Base-by-base conservation (phyloP, 2,329 filamentous ascomycete genomes). In the Epichloe sibirici region DNA sequence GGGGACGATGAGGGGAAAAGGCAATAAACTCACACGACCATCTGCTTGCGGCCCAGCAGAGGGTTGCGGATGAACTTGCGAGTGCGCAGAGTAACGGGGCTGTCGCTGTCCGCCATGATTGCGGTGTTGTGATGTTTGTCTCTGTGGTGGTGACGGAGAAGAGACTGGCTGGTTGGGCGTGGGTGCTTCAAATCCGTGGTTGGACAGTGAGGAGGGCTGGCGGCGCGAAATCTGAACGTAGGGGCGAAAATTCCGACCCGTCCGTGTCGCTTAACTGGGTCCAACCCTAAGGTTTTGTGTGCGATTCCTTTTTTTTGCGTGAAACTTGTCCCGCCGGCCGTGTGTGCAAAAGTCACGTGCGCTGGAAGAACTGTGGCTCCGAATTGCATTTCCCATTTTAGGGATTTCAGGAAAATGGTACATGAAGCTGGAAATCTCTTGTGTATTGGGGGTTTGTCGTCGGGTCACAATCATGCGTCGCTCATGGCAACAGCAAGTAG, bases 51-150 rank as follows among this genome's bases (percentile, higher is more conserved):
- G 74, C 86, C 89, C 73, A 98, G 86, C 71, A 98, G 89, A 75
- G 93, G 88, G 85, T 98, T 98, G 81, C 90, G 89, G 79, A 97
- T 94, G 88, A 98, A 98, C 83, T 97, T 97, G 88, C 93, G 91
- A 77, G 93, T 98, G 81, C 93, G 84, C 78, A 90, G 78, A 69
- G 86, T 90, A 72, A 90, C 85, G 71, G 85, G 77, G 67, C 76
- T 75, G 72, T 88, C 85, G 70, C 76, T 75, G 77, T 90, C 87
- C 77, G 90, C 87, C 91, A 96, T 95, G 75, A 76, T 94, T 79
- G 77, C 77, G 75, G 69, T 74, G 58, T 62, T 61, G 59, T 59
- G 63, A 63, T 63, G 65, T 53, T 53, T 60, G 64, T 66, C 61
- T 65, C 60, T 62, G 59, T 62, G 61, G 60, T 59, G 62, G 58